Base-by-base conservation (phyloP, 345 rosid species). In the Carallia pectinifolia region DNA sequence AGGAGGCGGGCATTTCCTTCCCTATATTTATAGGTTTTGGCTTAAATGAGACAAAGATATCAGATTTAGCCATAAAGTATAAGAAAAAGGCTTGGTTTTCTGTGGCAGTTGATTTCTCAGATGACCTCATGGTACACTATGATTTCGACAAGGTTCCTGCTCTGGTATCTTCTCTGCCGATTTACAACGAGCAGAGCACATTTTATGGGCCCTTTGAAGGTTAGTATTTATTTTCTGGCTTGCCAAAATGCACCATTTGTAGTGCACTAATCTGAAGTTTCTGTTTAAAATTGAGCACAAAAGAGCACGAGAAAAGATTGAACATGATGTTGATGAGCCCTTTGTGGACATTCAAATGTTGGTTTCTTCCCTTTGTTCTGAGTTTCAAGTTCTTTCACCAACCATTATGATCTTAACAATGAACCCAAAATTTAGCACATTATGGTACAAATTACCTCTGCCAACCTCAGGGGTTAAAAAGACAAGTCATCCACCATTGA, bases 121-220 rank as follows among this genome's bases (percentile, higher is more conserved):
- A 95, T 69, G 92, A 90, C 47, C 29, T 77, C 12, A 92, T 86
- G 98, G 77, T 84, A 30, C 66, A 76, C 4, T 85, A 84, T 69
- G 88, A 89, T 75, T 90, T 95, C 74, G 94, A 89, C 78, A 95
- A 88, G 79, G 84, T 82, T 69, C 99, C 99, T 29, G 91, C 96
- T 7, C 69, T 95, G 69, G 85, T 92, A 4, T 85, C 80, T 36
- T 62, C 85, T 58, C 98, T 85, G 74, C 99, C 91, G 15, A 76
- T 62, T 39, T 95, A 76, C 63, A 66, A 89, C 59, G 94, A 92
- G 76, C 85, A 75, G 68, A 85, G 77, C 61, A 75, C 83, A 64
- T 95, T 89, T 68, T 92, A 95, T 68, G 99, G 98, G 1, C 99
- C 98, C 34, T 90, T 90, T 76, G 98, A 95, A 86, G 98, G 99